Evolutionary conservation across 148 eudicot species (phyloP), one percentile per base, ranked within the genome.

Genomic region (Chenopodium formosanum): DNA sequence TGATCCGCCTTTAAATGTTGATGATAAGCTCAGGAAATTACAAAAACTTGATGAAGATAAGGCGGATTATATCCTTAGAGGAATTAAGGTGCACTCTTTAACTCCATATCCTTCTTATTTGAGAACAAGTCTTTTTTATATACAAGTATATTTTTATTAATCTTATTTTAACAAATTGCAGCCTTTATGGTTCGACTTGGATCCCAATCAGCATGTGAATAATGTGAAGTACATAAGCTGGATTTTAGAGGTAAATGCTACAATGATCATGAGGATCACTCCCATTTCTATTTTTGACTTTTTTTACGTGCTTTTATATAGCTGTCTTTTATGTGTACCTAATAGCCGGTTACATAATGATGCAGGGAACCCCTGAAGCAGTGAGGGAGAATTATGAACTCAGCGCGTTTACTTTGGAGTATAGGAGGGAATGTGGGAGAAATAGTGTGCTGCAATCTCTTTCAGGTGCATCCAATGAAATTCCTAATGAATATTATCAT

Each of bases 101-200:
- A 0, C 5, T 60, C 5, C 1, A 60, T 14, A 13, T 13, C 47
- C 17, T 40, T 5, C 44, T 40, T 40, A 40, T 40, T 40, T 40
- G 5, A 40, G 7, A 5, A 40, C 44, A 40, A 6, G 44, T 6
- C 44, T 40, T 40, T 40, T 40, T 40, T 40, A 40, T 40, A 0
- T 6, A 40, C 44, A 40, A 40, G 44, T 40, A 40, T 40, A 5
- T 40, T 40, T 40, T 40, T 40, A 40, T 40, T 40, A 5, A 40
- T 40, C 44, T 40, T 40, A 40, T 40, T 40, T 25, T 52, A 46
- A 0, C 44, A 2, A 56, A 56, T 73, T 90, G 79, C 89, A 93
- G 97, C 93, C 97, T 65, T 85, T 89, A 84, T 88, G 97, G 87
- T 87, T 92, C 70, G 95, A 92, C 80, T 86, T 94, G 86, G 97